Percentiles rank a stretch among this genome's conserved stretches.
phyloP scores from a whole-genome alignment of 139 green algal genomes.

The Nannochloris sp. region DNA sequence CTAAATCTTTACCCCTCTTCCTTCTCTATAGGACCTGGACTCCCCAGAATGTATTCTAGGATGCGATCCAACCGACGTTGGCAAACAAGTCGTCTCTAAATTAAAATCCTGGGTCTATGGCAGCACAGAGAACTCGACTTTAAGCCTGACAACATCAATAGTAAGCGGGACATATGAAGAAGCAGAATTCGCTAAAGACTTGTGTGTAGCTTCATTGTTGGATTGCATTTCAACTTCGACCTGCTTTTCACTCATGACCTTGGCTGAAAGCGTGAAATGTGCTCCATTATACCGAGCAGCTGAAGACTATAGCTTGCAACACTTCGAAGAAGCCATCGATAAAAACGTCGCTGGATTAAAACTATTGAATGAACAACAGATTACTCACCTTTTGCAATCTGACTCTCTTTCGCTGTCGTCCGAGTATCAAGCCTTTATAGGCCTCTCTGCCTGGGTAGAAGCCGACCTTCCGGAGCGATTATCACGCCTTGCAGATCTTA shows the following conservation, averaged over 20 bases:
- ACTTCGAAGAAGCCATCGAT: neutral
- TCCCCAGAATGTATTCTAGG: neutral
- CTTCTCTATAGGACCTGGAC: conserved; percentile 6
- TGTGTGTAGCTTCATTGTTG: conserved; percentile 15
- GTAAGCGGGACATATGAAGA: neutral
- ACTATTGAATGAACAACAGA: neutral
- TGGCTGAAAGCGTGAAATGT: conserved; percentile 3
- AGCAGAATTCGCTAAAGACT: neutral
- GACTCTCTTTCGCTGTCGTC: conserved; percentile 14
- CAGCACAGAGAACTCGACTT: neutral
- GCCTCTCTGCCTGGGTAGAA: conserved; percentile 21
- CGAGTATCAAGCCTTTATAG: conserved; percentile 22
- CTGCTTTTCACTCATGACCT: conserved; percentile 11
- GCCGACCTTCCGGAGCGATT: neutral
- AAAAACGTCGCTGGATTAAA: conserved; percentile 12
- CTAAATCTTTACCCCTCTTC: neutral
- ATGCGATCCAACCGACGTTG: neutral
- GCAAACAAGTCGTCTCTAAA: neutral
- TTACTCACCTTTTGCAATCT: conserved; percentile 15
- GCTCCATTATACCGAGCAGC: neutral
- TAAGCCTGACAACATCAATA: neutral
- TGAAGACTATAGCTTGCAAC: neutral
- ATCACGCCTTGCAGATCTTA: conserved; percentile 1
- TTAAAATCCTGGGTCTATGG: conserved; percentile 17
- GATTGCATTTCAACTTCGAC: conserved; percentile 5